Base-by-base conservation (phyloP, 192 early-diverging fungal species). In the Coemansia sp. region DNA sequence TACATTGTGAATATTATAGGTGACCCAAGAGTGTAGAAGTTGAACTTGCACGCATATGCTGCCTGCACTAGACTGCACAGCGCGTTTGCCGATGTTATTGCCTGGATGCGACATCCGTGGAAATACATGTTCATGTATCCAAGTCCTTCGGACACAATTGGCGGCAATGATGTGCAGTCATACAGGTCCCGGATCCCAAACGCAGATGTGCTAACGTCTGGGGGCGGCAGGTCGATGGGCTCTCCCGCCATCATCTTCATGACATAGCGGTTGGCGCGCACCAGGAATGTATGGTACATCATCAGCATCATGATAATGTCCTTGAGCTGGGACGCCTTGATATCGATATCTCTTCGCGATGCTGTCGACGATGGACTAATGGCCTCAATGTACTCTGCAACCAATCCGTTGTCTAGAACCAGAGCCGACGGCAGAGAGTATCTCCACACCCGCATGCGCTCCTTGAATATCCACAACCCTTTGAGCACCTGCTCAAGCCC, bases 191-290 rank as follows among this genome's bases (percentile, higher is more conserved):
- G 67, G 46, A 81, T 66, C 8, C 70, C 74, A 61, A 81, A 81
- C 19, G 60, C 73, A 46, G 58, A 36, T 9, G 78, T 81, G 46
- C 36, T 67, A 18, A 76, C 65, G 42, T 81, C 70, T 2, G 78
- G 78, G 55, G 78, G 70, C 55, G 78, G 78, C 61, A 65, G 61
- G 37, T 69, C 59, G 22, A 81, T 60, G 6, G 59, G 67, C 73
- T 81, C 78, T 13, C 78, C 78, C 54, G 76, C 62, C 79, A 81
- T 73, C 51, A 64, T 63, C 67, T 81, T 81, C 79, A 81, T 81
- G 9, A 67, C 71, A 43, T 66, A 73, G 4, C 79, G 67, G 71
- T 81, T 81, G 32, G 79, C 79, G 3, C 79, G 73, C 36, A 73
- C 64, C 60, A 81, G 41, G 43, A 70, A 76, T 19, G 71, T 73